phyloP scores from a whole-genome alignment of 768 basidiomycete species.

The Fomitopsis serialis region DNA sequence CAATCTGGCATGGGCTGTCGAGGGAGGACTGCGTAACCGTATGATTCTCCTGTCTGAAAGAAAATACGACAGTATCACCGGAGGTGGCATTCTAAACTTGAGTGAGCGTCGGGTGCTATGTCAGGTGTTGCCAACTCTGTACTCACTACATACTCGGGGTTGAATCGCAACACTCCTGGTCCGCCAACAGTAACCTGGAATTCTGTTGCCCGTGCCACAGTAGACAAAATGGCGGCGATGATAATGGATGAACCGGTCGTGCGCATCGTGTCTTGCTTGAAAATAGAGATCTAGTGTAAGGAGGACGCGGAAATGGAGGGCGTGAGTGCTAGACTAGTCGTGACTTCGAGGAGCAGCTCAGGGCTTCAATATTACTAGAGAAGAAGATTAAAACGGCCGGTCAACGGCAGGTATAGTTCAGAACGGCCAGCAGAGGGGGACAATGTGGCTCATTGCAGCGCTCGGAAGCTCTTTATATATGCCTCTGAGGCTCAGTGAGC shows the following conservation, averaged over 20 bases:
- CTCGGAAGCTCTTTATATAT: not conserved
- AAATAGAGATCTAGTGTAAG: not conserved
- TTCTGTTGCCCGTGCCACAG: conserved; percentile 30
- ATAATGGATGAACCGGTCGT: conserved; percentile 14
- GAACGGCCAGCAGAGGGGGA: not conserved
- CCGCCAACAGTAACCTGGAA: conserved; percentile 47
- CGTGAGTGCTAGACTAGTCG: too few relatives aligned
- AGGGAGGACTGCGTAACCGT: conserved; percentile 55
- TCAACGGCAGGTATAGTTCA: not conserved
- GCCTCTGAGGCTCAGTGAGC: not conserved
- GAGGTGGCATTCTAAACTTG: conserved; percentile 34
- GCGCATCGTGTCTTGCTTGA: conserved; percentile 5
- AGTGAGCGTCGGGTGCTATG: not conserved
- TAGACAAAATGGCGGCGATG: conserved; percentile 20
- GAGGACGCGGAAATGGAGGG: not conserved
- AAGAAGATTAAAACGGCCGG: not conserved
- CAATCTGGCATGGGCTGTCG: conserved; percentile 38
- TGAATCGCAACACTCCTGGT: conserved; percentile 32
- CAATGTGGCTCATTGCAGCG: too few relatives aligned
- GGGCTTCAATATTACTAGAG: not conserved
- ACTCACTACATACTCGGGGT: conserved; percentile 31
- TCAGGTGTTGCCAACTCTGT: too few relatives aligned
- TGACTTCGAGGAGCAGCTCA: too few relatives aligned
- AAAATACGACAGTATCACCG: conserved; percentile 46
- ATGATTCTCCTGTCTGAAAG: conserved; percentile 51